Percentiles rank a stretch among this genome's conserved stretches.
Conservation (phyloP, 2,329 filamentous ascomycete genomes). For the Penicillium hesseltinei region DNA sequence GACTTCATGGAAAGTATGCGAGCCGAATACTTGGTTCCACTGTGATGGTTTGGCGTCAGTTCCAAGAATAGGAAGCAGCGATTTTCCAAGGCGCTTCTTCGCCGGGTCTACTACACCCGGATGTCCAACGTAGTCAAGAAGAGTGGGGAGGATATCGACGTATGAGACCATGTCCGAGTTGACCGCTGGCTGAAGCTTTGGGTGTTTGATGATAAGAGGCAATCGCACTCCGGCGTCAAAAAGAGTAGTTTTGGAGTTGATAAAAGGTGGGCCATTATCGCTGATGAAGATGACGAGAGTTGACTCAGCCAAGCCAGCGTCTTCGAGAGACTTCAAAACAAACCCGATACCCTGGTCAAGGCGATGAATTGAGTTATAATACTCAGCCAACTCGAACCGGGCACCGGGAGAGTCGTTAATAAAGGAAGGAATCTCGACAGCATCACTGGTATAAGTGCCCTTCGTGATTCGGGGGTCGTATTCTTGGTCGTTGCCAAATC, state of each 20-base stretch:
- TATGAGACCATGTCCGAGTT: constrained; percentile 50
- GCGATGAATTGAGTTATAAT: constrained; percentile 44
- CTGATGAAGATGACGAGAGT: constrained; percentile 50
- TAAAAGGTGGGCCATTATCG: constrained; percentile 52
- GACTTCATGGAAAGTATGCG: constrained; percentile 54
- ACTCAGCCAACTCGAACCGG: constrained; percentile 46
- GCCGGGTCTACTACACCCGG: constrained; percentile 3
- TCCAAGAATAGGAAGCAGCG: constrained; percentile 41
- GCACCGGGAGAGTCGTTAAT: constrained; percentile 44
- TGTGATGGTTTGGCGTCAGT: constrained; percentile 14
- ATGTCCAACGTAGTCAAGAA: constrained; percentile 42
- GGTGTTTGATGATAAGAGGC: constrained; percentile 44
- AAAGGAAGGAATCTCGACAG: constrained; percentile 45
- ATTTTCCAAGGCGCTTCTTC: constrained; percentile 32
- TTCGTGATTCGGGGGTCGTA: constrained; percentile 27
- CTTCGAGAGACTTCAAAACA: constrained; percentile 37
- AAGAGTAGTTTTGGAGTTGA: constrained; percentile 54
- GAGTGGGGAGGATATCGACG: constrained; percentile 49
- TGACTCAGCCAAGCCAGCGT: constrained; percentile 25
- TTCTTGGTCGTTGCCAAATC: constrained; percentile 46
- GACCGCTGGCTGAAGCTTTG: constrained; percentile 26
- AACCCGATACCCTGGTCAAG: constrained; percentile 46
- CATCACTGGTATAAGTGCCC: constrained; percentile 27
- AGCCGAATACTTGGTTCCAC: constrained; percentile 46
- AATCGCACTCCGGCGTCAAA: constrained; percentile 50